Base-by-base conservation (phyloP, 2,329 filamentous ascomycete genomes). In the Colletotrichum echinochloae region DNA sequence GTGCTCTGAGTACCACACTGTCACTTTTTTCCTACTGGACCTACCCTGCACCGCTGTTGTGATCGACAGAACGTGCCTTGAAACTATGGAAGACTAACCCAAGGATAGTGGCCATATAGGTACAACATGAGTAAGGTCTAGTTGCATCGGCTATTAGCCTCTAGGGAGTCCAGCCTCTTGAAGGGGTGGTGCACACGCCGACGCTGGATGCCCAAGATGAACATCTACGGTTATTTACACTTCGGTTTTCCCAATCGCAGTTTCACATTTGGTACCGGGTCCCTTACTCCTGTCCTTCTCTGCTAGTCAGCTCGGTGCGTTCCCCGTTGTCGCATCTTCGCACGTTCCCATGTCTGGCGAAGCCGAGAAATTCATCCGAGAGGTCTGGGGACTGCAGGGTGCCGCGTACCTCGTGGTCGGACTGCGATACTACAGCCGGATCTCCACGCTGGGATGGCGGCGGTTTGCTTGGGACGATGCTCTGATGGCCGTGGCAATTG, bases 381-480 rank as follows among this genome's bases (percentile, higher is more conserved):
- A 72, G 18, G 71, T 71, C 54, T 72, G 71, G 71, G 71, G 67
- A 28, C 62, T 72, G 23, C 71, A 72, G 33, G 68, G 63, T 20
- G 64, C 55, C 6, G 68, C 68, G 1, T 72, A 72, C 35, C 48
- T 68, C 9, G 60, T 72, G 14, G 67, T 72, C 20, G 68, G 68
- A 4, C 51, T 72, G 39, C 71, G 71, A 6, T 72, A 71, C 56
- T 70, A 70, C 56, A 66, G 56, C n/a, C 67, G 67, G 2, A 11
- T 35, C 12, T 61, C 59, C 18, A 66, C 68, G 26, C 20, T 67
- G 28, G 67, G 62, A 20, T 64, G 52, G 59, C 33, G 39, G 8
- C 65, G 60, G 44, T 41, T 72, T 41, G 41, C 68, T 1, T 72
- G 71, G 71, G 71, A 72, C 26, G 71, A 72, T 6, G 30, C 46